Conservation (phyloP, 2,329 filamentous ascomycete genomes). For the Blastomyces parvus region DNA sequence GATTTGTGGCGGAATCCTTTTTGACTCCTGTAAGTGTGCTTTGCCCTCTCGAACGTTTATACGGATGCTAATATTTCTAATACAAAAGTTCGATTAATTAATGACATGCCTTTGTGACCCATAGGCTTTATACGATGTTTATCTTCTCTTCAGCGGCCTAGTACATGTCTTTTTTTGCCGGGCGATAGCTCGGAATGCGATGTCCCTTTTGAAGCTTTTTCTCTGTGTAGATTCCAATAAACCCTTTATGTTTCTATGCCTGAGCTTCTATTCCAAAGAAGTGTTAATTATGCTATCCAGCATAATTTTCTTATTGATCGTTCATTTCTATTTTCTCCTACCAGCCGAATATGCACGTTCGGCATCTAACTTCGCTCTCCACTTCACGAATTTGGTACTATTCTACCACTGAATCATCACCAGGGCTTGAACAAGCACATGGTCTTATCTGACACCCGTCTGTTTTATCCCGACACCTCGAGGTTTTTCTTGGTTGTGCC, state of each 20-base stretch:
- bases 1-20: slow-evolving; percentile 98
- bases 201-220: background rate
- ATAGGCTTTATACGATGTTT: slow-evolving; percentile 1
- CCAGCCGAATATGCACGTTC: background rate
- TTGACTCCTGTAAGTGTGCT: slow-evolving; percentile 65
- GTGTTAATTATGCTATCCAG: background rate
- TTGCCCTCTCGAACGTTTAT: slow-evolving; percentile 1
- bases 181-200: background rate
- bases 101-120: background rate
- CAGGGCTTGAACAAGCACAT: background rate
- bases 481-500: background rate
- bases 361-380: background rate
- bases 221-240: slow-evolving; percentile 3
- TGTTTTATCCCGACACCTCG: background rate
- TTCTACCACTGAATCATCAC: background rate
- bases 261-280: background rate
- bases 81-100: slow-evolving; percentile 29
- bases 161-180: slow-evolving; percentile 6
- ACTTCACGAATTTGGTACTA: background rate
- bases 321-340: background rate
- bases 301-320: background rate
- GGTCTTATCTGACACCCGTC: background rate
- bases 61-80: slow-evolving; percentile 10
- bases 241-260: background rate
- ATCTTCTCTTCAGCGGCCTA: background rate